Evolutionary conservation across 352 stramenopile species (phyloP).

Genomic region (Globisporangium carolinianum): DNA sequence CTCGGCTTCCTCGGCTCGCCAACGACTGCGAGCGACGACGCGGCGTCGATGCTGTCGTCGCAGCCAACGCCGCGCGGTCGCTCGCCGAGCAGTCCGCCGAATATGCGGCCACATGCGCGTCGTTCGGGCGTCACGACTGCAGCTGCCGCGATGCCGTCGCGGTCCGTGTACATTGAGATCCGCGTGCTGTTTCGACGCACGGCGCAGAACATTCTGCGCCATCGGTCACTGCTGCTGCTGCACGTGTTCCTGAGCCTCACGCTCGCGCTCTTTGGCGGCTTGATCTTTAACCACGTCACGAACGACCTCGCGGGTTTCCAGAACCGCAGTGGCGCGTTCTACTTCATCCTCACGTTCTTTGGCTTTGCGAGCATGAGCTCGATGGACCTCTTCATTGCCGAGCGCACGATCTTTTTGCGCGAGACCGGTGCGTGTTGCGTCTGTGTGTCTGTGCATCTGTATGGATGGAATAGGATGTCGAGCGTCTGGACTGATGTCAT

Average conservation of each 20-base stretch:
- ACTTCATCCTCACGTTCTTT: constrained; percentile 85
- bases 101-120: constrained; percentile 2
- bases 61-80: constrained; percentile 17
- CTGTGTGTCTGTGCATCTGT: not conserved
- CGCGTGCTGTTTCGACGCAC: constrained; percentile 67
- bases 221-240: constrained; percentile 61
- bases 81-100: constrained; percentile 19
- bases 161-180: constrained; percentile 52
- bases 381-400: constrained; percentile 78
- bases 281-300: constrained; percentile 80
- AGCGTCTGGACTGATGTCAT: not conserved
- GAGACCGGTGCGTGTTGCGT: constrained; percentile 33
- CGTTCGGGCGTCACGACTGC: not conserved
- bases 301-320: constrained; percentile 81
- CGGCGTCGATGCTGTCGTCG: not conserved
- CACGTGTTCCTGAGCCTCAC: constrained; percentile 52
- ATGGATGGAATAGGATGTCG: not conserved
- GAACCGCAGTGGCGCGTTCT: constrained; percentile 79
- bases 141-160: constrained; percentile 12
- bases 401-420: constrained; percentile 69
- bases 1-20: constrained; percentile 27
- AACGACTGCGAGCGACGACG: not conserved
- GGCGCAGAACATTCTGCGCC: constrained; percentile 61
- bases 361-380: constrained; percentile 80
- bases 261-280: constrained; percentile 52